These are phyloP conservation scores for Pichia sp. DNA, from an alignment of 1,139 yeast genomes.

Conservation along the genomic window DNA sequence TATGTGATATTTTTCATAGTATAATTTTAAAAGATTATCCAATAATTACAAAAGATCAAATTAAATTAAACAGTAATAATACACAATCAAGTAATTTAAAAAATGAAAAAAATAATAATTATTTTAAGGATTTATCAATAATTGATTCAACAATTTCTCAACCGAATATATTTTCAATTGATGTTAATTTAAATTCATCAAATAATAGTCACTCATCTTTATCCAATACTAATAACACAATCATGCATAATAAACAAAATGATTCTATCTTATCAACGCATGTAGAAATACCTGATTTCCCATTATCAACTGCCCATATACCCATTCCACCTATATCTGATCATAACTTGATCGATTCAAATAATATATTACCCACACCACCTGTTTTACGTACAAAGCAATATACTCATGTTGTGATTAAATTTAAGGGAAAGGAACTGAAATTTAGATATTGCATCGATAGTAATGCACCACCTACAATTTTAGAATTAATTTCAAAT, in stretches of 20 bases:
- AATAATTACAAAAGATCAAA: conserved; percentile 31
- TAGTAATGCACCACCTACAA: conserved; percentile 63
- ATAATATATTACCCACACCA: conserved; percentile 4
- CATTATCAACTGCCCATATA: conserved; percentile 16
- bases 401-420: conserved; percentile 34
- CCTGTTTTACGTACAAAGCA: conserved; percentile 16
- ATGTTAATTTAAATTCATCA: background rate
- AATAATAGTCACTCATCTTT: background rate
- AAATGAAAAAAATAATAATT: background rate
- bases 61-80: background rate
- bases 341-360: background rate
- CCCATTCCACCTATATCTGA: conserved; percentile 16
- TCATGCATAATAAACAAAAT: background rate
- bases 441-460: conserved; percentile 56
- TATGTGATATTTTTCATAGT: conserved; percentile 63
- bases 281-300: conserved; percentile 15
- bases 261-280: background rate
- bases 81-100: background rate
- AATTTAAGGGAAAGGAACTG: conserved; percentile 38
- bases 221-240: background rate
- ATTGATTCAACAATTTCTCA: conserved; percentile 18
- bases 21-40: conserved; percentile 63
- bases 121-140: conserved; percentile 9
- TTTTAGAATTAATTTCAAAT: conserved; percentile 61
- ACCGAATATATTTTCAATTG: conserved; percentile 8